phyloP scores from a whole-genome alignment of 257 asterid species.

The Schizonepeta tenuifolia region DNA sequence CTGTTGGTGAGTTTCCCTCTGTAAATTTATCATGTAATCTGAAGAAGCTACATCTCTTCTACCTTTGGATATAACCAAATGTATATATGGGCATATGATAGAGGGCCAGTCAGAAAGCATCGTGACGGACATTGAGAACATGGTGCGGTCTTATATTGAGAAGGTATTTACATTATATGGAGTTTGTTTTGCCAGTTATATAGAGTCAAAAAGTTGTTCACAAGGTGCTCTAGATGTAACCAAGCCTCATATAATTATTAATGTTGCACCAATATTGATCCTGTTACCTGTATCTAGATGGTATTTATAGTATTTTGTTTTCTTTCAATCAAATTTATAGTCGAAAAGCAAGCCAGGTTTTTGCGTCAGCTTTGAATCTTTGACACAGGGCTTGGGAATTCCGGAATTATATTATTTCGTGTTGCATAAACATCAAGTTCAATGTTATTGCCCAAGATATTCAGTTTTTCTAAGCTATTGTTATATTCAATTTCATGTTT shows the following conservation, averaged over 20 bases:
- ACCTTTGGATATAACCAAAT: conserved; percentile 20
- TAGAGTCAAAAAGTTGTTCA: not conserved
- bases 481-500: conserved; percentile 9
- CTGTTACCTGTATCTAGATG: not conserved
- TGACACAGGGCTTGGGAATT: conserved; percentile 1
- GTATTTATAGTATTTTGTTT: not conserved
- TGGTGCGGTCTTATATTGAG: conserved; percentile 70
- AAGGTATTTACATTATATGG: conserved; percentile 45
- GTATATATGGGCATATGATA: conserved; percentile 29
- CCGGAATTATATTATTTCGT: not conserved
- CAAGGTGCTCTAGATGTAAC: not conserved
- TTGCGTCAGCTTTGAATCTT: not conserved
- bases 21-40: conserved; percentile 11
- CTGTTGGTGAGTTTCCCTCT: conserved; percentile 53
- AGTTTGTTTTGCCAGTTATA: not conserved
- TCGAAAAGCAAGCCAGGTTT: not conserved
- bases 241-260: not conserved
- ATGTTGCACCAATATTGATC: not conserved
- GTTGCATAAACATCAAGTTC: not conserved
- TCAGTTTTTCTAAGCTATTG: not conserved
- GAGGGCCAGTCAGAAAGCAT: conserved; percentile 69
- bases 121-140: conserved; percentile 67
- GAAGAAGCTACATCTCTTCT: conserved; percentile 11
- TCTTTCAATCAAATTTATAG: conserved; percentile 1
- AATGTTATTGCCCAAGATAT: not conserved